Conservation (phyloP, 2,329 filamentous ascomycete genomes). For the Ascochyta lentis region DNA sequence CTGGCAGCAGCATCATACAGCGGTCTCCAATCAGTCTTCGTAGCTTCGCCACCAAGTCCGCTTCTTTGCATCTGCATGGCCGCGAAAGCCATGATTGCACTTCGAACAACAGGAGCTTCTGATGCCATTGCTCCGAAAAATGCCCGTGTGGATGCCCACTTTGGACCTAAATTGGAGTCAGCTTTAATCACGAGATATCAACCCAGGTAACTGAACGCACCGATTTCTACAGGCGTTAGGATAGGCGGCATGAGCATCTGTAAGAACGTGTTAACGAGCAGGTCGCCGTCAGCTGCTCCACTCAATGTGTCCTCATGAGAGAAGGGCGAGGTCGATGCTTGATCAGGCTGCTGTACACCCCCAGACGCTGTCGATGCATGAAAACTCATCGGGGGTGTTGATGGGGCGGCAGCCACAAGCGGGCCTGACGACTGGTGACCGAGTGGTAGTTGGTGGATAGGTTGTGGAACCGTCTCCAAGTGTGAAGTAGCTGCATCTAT, state of each 20-base stretch:
- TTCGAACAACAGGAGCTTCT: slow-evolving; percentile 55
- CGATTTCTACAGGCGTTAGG: slow-evolving; percentile 60
- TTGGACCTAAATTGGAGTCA: slow-evolving; percentile 39
- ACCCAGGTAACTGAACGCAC: slow-evolving; percentile 20
- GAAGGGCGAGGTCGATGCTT: slow-evolving; percentile 39
- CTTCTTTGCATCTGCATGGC: slow-evolving; percentile 51
- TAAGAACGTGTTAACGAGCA: slow-evolving; percentile 58
- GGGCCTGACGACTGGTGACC: slow-evolving; percentile 25
- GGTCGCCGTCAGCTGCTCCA: slow-evolving; percentile 40
- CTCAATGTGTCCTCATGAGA: slow-evolving; percentile 34
- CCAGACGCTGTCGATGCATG: slow-evolving; percentile 24
- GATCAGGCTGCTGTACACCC: slow-evolving; percentile 20
- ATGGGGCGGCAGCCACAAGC: slow-evolving; percentile 11
- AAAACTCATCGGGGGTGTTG: slow-evolving; percentile 18
- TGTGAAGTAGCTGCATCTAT: slow-evolving; percentile 17
- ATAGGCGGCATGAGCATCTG: slow-evolving; percentile 60
- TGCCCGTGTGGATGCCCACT: slow-evolving; percentile 59
- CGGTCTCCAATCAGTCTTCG: slow-evolving; percentile 42
- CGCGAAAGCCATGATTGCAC: slow-evolving; percentile 61
- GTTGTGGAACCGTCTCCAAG: slow-evolving; percentile 27
- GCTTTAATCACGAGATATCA: not conserved
- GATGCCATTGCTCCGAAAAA: slow-evolving; percentile 58
- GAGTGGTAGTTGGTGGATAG: slow-evolving; percentile 28
- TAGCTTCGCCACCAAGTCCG: slow-evolving; percentile 42
- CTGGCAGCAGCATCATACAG: slow-evolving; percentile 40